Conservation (phyloP, 805 yeast species). For the Lipomyces chichibuensis region DNA sequence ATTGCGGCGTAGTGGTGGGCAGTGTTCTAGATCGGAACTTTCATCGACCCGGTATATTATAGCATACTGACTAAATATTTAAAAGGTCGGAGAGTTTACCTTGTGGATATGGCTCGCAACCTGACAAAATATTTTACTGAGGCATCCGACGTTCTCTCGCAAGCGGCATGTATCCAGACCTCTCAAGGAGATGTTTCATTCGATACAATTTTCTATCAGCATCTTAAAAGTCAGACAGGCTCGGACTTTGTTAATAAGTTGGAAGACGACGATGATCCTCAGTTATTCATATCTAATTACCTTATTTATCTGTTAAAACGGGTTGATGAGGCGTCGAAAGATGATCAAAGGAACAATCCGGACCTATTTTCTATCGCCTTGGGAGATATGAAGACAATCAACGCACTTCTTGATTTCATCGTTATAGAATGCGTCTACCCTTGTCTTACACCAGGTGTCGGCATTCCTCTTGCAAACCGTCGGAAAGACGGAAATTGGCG, state of each 20-base stretch:
- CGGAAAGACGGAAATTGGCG: conserved; percentile 44
- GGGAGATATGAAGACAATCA: conserved; percentile 79
- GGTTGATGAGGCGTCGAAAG: conserved; percentile 27
- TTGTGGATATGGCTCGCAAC: conserved; percentile 1
- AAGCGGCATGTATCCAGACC: conserved; percentile 3
- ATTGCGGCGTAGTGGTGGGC: background rate
- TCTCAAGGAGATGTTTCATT: background rate
- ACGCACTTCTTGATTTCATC: conserved; percentile 63
- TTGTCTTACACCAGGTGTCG: conserved; percentile 57
- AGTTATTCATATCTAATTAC: conserved; percentile 11
- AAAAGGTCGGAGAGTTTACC: background rate
- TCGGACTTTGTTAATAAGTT: background rate
- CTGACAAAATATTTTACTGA: conserved; percentile 6
- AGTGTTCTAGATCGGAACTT: background rate
- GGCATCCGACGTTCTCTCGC: conserved; percentile 7
- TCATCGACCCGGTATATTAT: background rate
- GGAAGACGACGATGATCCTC: conserved; percentile 10
- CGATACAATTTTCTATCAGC: background rate
- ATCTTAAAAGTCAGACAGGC: background rate
- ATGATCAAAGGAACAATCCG: conserved; percentile 24
- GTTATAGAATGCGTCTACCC: conserved; percentile 75
- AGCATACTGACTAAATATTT: background rate
- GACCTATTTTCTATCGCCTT: conserved; percentile 62
- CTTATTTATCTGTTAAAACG: conserved; percentile 11
- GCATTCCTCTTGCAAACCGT: conserved; percentile 67